Evolutionary conservation across 805 yeast genomes (phyloP).

Genomic region (Metschnikowia santaceciliae): DNA sequence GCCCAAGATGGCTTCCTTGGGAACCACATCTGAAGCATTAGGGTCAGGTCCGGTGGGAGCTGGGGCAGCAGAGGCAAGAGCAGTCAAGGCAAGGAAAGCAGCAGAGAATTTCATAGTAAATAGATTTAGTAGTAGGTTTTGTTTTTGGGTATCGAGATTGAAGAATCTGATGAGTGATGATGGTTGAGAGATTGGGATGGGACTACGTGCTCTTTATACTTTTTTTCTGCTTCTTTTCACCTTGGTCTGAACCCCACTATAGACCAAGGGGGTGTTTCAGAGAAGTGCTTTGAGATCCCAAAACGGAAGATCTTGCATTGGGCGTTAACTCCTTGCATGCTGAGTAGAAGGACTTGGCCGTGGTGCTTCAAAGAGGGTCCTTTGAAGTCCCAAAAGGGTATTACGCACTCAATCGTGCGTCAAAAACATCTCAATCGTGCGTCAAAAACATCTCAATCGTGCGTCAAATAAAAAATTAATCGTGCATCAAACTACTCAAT

Average conservation of each 20-base stretch:
- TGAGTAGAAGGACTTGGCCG: not conserved
- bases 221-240: not conserved
- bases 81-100: constrained; percentile 14
- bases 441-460: no score
- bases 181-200: not conserved
- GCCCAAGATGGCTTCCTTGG: constrained; percentile 14
- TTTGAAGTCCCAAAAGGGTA: constrained; percentile 10
- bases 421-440: not conserved
- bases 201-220: not conserved
- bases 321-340: not conserved
- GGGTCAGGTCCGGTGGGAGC: not conserved
- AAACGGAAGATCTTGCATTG: not conserved
- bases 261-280: not conserved
- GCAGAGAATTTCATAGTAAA: constrained; percentile 14
- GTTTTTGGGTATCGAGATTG: not conserved
- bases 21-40: constrained; percentile 2
- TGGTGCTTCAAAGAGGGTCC: constrained; percentile 3
- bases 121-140: no score
- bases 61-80: constrained; percentile 7
- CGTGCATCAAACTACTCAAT: no score
- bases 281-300: not conserved
- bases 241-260: no score
- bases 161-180: not conserved
- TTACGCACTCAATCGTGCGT: not conserved
- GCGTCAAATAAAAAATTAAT: no score